Base-by-base conservation (phyloP, 495 filamentous ascomycete species). In the Penicillium waksmanii region DNA sequence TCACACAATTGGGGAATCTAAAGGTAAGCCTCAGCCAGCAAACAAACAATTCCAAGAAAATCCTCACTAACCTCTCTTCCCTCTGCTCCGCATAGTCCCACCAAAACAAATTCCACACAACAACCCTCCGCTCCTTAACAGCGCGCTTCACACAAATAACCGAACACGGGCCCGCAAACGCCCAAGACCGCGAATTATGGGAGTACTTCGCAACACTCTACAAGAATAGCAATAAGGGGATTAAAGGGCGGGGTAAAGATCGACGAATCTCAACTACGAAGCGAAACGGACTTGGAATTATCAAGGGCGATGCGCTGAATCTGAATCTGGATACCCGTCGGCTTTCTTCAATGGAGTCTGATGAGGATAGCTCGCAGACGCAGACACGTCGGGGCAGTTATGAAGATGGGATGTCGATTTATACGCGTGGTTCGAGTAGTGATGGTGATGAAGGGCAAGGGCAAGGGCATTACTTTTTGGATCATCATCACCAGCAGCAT, bases 191-290 rank as follows among this genome's bases (percentile, higher is more conserved):
- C 59, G 90, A 91, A 57, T 74, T 97, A 34, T 93, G 89, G 82
- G 84, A 90, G 66, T 96, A 97, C 70, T 96, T 98, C 61, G 84
- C 88, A 3, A 82, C 86, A 2, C 78, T 95, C 35, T 97, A 97
- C 82, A 96, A 96, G 77, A 96, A 97, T 70, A 89, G 90, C 65
- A 93, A 93, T 72, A 96, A 96, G 66, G 94, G 92, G 3, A 96
- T 94, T 74, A 96, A 93, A 73, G 94, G 94, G 7, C 88, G 94
- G 12, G 94, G 94, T 18, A 93, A 93, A 72, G 88, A 95, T 70
- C 83, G 92, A 47, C 66, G 74, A 23, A 80, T 82, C 40, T 71
- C 73, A 15, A 73, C 66, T 17, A 70, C 70, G 9, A 69, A 67
- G 12, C 66, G 67, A 23, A 23, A 23, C n/a, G 66, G 27, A 9